These are phyloP conservation scores for Aphanomyces euteiches DNA, from an alignment of 352 stramenopile species.

Conservation along the genomic window DNA sequence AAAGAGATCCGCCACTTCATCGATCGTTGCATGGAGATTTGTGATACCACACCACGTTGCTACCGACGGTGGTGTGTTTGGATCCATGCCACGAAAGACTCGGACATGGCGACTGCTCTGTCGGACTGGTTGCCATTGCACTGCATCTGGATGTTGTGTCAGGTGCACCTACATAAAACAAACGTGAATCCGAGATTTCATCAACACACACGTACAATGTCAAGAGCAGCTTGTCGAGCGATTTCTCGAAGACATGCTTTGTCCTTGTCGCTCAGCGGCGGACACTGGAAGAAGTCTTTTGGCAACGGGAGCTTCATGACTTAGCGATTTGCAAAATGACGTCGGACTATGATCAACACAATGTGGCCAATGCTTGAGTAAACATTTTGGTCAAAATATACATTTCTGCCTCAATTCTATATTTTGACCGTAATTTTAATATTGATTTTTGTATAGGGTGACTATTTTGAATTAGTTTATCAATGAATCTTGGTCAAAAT, in stretches of 20 bases:
- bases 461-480: too few relatives aligned
- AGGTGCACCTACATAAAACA: neutral
- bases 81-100: neutral
- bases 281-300: slow-evolving; percentile 1
- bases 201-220: neutral
- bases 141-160: neutral
- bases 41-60: neutral
- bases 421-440: too few relatives aligned
- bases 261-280: neutral
- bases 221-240: neutral
- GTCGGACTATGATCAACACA: too few relatives aligned
- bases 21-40: neutral
- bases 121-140: neutral
- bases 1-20: slow-evolving; percentile 2
- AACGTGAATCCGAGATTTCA: neutral
- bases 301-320: neutral
- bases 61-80: neutral
- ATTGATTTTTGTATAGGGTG: too few relatives aligned
- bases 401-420: too few relatives aligned
- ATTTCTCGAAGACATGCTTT: neutral
- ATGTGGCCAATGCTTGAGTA: too few relatives aligned
- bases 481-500: too few relatives aligned
- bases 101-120: neutral
- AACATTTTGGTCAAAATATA: too few relatives aligned
- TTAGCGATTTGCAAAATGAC: too few relatives aligned